phyloP scores from a whole-genome alignment of 345 rosid genomes.

The Sonneratia alba region DNA sequence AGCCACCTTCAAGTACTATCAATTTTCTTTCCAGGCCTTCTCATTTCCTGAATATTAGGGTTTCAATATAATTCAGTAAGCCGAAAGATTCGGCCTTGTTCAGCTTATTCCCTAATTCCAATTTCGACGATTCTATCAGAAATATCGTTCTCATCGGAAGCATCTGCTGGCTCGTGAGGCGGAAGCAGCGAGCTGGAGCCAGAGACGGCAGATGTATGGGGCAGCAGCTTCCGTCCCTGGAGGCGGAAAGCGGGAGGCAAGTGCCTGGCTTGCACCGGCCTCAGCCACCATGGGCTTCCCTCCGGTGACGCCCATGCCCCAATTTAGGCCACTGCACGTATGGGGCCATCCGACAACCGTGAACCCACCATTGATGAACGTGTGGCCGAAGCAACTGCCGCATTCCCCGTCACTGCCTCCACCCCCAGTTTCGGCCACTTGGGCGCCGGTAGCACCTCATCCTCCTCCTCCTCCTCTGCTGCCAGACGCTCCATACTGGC shows the following conservation, averaged over 20 bases:
- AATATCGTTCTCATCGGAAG: constrained; percentile 85
- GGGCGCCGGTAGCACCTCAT: constrained; percentile 26
- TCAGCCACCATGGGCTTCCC: constrained; percentile 63
- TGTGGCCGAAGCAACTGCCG: constrained; percentile 65
- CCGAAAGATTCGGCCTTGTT: no score
- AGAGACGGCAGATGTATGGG: constrained; percentile 56
- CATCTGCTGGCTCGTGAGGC: constrained; percentile 84
- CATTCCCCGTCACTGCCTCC: constrained; percentile 29
- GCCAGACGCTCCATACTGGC: constrained; percentile 49
- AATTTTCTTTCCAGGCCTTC: no score
- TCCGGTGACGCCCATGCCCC: constrained; percentile 37
- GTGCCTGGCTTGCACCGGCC: constrained; percentile 10
- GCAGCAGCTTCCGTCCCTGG: constrained; percentile 6
- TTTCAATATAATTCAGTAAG: background rate
- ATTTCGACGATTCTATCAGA: constrained; percentile 27
- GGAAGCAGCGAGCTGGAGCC: constrained; percentile 82
- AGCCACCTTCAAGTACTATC: constrained; percentile 84
- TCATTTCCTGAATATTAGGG: background rate
- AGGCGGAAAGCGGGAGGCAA: constrained; percentile 2
- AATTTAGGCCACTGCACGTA: constrained; percentile 73
- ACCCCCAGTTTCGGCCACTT: constrained; percentile 23
- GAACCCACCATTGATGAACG: constrained; percentile 36
- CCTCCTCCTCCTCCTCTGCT: constrained; percentile 4
- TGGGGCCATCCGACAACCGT: constrained; percentile 84
- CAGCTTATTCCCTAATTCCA: background rate